Conservation (phyloP, 306 rosid species). For the Morella rubra region DNA sequence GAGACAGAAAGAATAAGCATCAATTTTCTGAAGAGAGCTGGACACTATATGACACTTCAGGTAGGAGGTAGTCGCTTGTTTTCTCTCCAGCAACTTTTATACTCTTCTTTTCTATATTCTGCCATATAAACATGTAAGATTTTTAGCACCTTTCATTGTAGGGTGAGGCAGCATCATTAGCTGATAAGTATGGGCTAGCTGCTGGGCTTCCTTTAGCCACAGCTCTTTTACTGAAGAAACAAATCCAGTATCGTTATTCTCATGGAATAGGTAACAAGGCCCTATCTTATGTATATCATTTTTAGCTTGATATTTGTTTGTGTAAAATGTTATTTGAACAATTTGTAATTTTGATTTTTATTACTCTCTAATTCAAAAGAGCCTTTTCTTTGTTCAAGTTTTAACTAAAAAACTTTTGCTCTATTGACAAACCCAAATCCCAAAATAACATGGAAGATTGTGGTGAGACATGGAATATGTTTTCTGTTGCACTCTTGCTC, state of each 20-base stretch:
- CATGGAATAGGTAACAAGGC: constrained; percentile 74
- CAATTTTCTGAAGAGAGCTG: constrained; percentile 78
- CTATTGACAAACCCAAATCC: background rate
- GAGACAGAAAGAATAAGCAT: constrained; percentile 80
- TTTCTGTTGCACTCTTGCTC: background rate
- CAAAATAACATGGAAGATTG: background rate
- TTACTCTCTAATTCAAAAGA: background rate
- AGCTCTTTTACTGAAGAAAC: constrained; percentile 52
- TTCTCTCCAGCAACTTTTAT: constrained; percentile 12
- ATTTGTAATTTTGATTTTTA: background rate
- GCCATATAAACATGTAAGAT: constrained; percentile 10
- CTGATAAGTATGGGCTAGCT: constrained; percentile 70
- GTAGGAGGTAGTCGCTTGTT: constrained; percentile 36
- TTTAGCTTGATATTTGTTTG: constrained; percentile 10
- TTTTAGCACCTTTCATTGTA: constrained; percentile 39
- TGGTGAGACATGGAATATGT: background rate
- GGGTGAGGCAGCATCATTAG: constrained; percentile 89
- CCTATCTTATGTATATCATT: background rate
- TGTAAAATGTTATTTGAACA: background rate
- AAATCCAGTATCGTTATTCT: constrained; percentile 54
- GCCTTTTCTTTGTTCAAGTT: no score
- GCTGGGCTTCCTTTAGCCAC: constrained; percentile 79
- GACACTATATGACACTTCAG: constrained; percentile 99
- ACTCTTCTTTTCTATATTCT: constrained; percentile 17
- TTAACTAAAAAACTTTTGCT: background rate